A percentile compares a stretch with the other conserved stretches of the same genome.
phyloP scores from a whole-genome alignment of 805 yeast species.

The Saccharomycopsis amapae region DNA sequence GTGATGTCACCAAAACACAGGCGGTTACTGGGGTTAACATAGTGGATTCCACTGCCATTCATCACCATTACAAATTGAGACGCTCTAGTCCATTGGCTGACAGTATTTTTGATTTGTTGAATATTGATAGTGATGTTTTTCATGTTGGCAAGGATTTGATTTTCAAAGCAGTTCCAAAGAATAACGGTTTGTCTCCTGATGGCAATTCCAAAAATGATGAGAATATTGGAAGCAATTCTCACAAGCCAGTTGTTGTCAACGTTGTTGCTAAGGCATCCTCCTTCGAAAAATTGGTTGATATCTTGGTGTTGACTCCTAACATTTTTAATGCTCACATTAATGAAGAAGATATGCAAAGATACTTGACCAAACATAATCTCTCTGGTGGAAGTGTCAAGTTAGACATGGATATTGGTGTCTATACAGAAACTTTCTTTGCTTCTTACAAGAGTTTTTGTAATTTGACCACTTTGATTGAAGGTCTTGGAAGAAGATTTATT shows the following conservation, averaged over 20 bases:
- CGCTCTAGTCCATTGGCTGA: conserved; percentile 6
- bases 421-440: conserved; percentile 61
- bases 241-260: conserved; percentile 29
- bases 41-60: conserved; percentile 9
- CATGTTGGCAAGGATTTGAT: conserved; percentile 49
- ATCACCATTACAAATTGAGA: conserved; percentile 6
- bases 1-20: conserved; percentile 1
- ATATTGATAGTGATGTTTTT: conserved; percentile 51
- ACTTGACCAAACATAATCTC: conserved; percentile 26
- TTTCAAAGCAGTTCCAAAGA: conserved; percentile 43
- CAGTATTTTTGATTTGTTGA: conserved; percentile 54
- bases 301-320: conserved; percentile 64
- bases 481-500: conserved; percentile 45
- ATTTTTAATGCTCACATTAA: conserved; percentile 43
- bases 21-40: conserved; percentile 19
- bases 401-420: conserved; percentile 56
- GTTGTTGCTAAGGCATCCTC: conserved; percentile 64
- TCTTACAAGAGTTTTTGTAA: conserved; percentile 63
- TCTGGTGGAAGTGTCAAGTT: conserved; percentile 29
- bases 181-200: conserved; percentile 25
- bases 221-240: conserved; percentile 23
- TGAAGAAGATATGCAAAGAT: conserved; percentile 37
- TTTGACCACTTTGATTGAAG: conserved; percentile 44
- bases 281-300: conserved; percentile 69
- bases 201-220: conserved; percentile 25